phyloP scores from a whole-genome alignment of 768 basidiomycete species.

The Porpolomopsis calyptriformis region DNA sequence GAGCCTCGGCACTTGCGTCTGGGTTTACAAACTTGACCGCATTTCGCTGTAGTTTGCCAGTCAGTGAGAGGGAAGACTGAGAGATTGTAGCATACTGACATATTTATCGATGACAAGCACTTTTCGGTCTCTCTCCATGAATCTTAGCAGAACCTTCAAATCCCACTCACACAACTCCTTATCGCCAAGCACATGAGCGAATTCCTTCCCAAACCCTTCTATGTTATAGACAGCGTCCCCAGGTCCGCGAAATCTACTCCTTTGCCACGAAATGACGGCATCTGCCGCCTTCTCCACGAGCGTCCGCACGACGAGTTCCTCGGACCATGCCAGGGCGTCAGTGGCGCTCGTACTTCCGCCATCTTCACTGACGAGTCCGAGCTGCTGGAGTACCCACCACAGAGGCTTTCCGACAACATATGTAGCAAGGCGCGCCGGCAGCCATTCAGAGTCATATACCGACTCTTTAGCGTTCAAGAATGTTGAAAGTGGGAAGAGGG shows the following conservation, averaged over 20 bases:
- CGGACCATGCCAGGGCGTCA: conserved; percentile 46
- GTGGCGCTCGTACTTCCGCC: conserved; percentile 12
- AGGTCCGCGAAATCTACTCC: conserved; percentile 32
- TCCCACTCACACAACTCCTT: conserved; percentile 48
- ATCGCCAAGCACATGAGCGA: conserved; percentile 33
- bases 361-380: conserved; percentile 64
- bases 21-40: conserved; percentile 69
- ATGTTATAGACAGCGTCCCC: conserved; percentile 53
- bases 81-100: conserved; percentile 30
- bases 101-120: conserved; percentile 55
- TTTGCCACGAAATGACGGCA: conserved; percentile 35
- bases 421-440: conserved; percentile 59
- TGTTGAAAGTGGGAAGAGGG: conserved; percentile 37
- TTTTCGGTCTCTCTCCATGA: conserved; percentile 65
- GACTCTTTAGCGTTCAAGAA: conserved; percentile 50
- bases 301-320: conserved; percentile 60
- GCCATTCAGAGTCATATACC: conserved; percentile 58
- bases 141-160: conserved; percentile 59
- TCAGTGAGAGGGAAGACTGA: conserved; percentile 2
- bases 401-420: conserved; percentile 68
- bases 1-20: conserved; percentile 23
- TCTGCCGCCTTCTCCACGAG: conserved; percentile 61
- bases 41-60: conserved; percentile 30
- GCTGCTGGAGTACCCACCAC: conserved; percentile 79
- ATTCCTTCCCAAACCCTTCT: conserved; percentile 50